A percentile compares a stretch with the other conserved stretches of the same genome.
Conservation (phyloP, 108 stramenopile species). For the Epithemia pelagica region DNA sequence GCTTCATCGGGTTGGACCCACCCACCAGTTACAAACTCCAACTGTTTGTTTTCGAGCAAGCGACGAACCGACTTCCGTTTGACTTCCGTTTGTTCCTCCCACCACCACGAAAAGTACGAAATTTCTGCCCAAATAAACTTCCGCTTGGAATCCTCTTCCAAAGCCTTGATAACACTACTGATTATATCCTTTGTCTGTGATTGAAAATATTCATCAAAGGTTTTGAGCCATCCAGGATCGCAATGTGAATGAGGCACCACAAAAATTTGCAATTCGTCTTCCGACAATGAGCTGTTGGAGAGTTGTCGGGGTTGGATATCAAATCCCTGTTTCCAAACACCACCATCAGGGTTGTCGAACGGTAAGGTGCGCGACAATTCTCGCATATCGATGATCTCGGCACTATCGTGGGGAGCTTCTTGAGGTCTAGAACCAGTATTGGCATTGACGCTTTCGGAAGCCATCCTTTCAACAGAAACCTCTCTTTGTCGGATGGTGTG, state of each 20-base stretch:
- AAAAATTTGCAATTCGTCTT: slow-evolving; percentile 29
- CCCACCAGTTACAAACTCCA: slow-evolving; percentile 60
- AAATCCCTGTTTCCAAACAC: slow-evolving; percentile 59
- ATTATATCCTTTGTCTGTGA: slow-evolving; percentile 50
- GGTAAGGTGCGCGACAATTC: slow-evolving; percentile 26
- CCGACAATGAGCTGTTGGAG: background rate
- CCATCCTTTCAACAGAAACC: background rate
- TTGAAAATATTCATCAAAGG: slow-evolving; percentile 64
- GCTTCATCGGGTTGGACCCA: slow-evolving; percentile 69
- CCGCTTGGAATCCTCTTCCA: slow-evolving; percentile 26
- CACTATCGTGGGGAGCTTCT: background rate
- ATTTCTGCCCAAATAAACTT: slow-evolving; percentile 72
- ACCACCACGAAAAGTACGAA: slow-evolving; percentile 66
- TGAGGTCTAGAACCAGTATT: background rate
- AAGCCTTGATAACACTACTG: slow-evolving; percentile 30
- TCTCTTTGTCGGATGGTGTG: background rate
- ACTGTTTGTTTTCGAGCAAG: slow-evolving; percentile 32
- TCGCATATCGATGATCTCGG: slow-evolving; percentile 42
- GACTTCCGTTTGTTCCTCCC: slow-evolving; percentile 33
- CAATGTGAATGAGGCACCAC: slow-evolving; percentile 61
- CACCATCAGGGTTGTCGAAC: slow-evolving; percentile 48
- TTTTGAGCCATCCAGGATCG: slow-evolving; percentile 69
- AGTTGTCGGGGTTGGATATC: slow-evolving; percentile 30
- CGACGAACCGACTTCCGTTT: slow-evolving; percentile 6
- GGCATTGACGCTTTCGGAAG: background rate